Base-by-base conservation (phyloP, 2,329 filamentous ascomycete genomes). In the Laburnicola sp. region DNA sequence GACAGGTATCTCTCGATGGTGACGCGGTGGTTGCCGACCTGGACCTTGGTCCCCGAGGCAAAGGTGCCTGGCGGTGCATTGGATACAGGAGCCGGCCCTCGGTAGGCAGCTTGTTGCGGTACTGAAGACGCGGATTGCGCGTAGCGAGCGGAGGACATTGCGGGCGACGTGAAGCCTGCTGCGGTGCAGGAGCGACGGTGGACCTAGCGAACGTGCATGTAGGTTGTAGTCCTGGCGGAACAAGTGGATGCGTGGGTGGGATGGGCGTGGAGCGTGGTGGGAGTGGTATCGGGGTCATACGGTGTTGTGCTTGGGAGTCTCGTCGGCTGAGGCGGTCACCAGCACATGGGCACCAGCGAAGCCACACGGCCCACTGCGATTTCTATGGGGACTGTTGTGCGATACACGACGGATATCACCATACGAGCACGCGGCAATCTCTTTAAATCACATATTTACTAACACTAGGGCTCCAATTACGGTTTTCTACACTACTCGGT, bases 1-100 rank as follows among this genome's bases (percentile, higher is more conserved):
- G 94, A 97, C 42, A 99, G 86, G 75, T 99, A 99, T 74, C 93
- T 94, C 70, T 97, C 91, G 62, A 99, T 95, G 45, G 95, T 83
- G 53, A 97, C 92, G 59, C 91, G 87, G 74, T 99, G 94, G 71
- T 83, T 85, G 70, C 94, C 94, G 50, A 97, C 91, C 71, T 96
- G 92, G 66, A 99, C 95, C 80, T 97, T 97, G 57, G 94, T 99
- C 37, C 93, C 93, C 5, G 94, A 86, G 45, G 87, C 78, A 73
- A 99, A 97, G 53, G 93, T 97, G 61, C 94, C 94, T 11, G 75
- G 73, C 21, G 76, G 77, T 28, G 72, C 74, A 68, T 72, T 67
- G 54, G 65, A 66, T 10, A 62, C 59, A 54, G 67, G 53, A 37
- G 60, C 64, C 4, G 70, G 62, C 36, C 67, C 65, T 48, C 66